phyloP scores from a whole-genome alignment of 2,329 filamentous ascomycete genomes.

The Exophiala aquamarina region DNA sequence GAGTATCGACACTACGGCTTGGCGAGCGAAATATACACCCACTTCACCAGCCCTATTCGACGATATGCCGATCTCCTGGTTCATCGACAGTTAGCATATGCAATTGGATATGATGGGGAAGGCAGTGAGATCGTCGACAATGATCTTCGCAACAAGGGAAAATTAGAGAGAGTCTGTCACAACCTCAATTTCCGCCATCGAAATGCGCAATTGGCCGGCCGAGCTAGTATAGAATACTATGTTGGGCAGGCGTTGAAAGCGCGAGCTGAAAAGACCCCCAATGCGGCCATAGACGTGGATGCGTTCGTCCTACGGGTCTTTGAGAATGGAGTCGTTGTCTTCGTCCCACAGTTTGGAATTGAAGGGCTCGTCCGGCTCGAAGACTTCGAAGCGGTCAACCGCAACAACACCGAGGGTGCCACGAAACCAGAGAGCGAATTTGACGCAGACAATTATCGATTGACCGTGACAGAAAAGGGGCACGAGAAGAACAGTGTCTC shows the following conservation, averaged over 20 bases:
- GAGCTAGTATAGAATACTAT: conserved; percentile 95
- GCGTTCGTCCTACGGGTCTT: conserved; percentile 97
- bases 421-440: conserved; percentile 70
- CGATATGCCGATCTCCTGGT: conserved; percentile 96
- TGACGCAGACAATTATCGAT: conserved; percentile 80
- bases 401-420: conserved; percentile 36
- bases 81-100: conserved; percentile 90
- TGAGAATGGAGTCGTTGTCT: conserved; percentile 94
- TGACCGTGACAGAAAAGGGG: conserved; percentile 61
- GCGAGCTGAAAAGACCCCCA: conserved; percentile 49
- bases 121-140: conserved; percentile 69
- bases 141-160: conserved; percentile 74
- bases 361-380: conserved; percentile 85
- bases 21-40: conserved; percentile 95
- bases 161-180: conserved; percentile 90
- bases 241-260: conserved; percentile 93
- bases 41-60: conserved; percentile 96
- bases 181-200: conserved; percentile 98
- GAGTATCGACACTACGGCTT: conserved; percentile 98
- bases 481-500: conserved; percentile 54
- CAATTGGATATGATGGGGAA: conserved; percentile 76
- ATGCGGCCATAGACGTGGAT: conserved; percentile 68
- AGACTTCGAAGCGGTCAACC: conserved; percentile 68
- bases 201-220: conserved; percentile 92
- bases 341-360: conserved; percentile 93